Conservation (phyloP, 176 grass and related monocot genomes). For the Sorghum bicolor region Sorghum_bicolor_NCBIv3 NC_012872.2:54085001-54085500, state of each 20-base stretch:
- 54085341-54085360: background rate
- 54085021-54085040: background rate
- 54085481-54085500: rapidly evolving
- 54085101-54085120: too few relatives aligned
- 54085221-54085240: background rate
- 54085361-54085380: too few relatives aligned
- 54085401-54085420: constrained; percentile 7
- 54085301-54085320: constrained; percentile 32
- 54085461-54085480: background rate
- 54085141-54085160: too few relatives aligned
- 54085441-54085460: background rate
- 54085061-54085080: too few relatives aligned
- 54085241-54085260: constrained; percentile 12
- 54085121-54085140: too few relatives aligned
- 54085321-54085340: background rate
- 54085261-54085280: background rate
- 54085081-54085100: too few relatives aligned
- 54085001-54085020: background rate
- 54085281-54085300: background rate
- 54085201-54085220: background rate
- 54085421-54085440: constrained; percentile 23
- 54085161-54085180: background rate
- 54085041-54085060: too few relatives aligned
- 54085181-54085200: background rate
- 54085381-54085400: background rate